Conservation (phyloP, 1,139 yeast species). For the Geotrichum bryndzae region DNA sequence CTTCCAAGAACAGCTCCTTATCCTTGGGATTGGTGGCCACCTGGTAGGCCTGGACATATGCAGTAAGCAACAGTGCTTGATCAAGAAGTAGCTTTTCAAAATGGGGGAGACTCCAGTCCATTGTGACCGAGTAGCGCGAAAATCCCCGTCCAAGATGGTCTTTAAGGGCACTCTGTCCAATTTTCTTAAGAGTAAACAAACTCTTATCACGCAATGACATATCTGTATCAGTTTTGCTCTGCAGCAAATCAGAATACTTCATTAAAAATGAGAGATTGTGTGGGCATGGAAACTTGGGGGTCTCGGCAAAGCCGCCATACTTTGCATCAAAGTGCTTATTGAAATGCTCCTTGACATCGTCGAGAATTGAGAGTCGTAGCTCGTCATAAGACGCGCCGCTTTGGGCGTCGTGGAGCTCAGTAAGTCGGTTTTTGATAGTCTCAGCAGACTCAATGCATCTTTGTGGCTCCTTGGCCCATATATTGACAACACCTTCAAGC, state of each 20-base stretch:
- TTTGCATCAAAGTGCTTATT: conserved; percentile 27
- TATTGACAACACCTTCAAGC: conserved; percentile 27
- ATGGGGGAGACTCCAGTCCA: conserved; percentile 40
- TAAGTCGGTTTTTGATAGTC: conserved; percentile 23
- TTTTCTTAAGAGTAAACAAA: conserved; percentile 28
- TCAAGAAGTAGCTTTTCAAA: conserved; percentile 39
- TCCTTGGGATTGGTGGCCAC: background rate
- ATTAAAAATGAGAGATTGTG: conserved; percentile 32
- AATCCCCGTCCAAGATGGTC: conserved; percentile 39
- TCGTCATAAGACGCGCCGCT: conserved; percentile 25
- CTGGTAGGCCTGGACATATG: conserved; percentile 32
- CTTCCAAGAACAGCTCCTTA: conserved; percentile 17
- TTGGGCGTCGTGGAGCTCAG: conserved; percentile 28
- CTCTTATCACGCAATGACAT: conserved; percentile 6
- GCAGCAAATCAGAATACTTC: conserved; percentile 20
- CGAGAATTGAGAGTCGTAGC: conserved; percentile 21
- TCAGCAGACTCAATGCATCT: conserved; percentile 28
- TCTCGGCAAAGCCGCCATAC: conserved; percentile 35
- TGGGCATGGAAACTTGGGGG: conserved; percentile 38
- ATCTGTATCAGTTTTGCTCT: conserved; percentile 9
- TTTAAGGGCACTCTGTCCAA: conserved; percentile 37
- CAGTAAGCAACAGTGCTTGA: conserved; percentile 35
- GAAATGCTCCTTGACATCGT: conserved; percentile 29
- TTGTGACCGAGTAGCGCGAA: conserved; percentile 38
- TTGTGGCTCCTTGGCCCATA: conserved; percentile 30